A percentile compares a stretch with the other conserved stretches of the same genome.
Evolutionary conservation across 2,329 filamentous ascomycete species (phyloP).

Genomic region (Aspergillus spinulosporus): DNA sequence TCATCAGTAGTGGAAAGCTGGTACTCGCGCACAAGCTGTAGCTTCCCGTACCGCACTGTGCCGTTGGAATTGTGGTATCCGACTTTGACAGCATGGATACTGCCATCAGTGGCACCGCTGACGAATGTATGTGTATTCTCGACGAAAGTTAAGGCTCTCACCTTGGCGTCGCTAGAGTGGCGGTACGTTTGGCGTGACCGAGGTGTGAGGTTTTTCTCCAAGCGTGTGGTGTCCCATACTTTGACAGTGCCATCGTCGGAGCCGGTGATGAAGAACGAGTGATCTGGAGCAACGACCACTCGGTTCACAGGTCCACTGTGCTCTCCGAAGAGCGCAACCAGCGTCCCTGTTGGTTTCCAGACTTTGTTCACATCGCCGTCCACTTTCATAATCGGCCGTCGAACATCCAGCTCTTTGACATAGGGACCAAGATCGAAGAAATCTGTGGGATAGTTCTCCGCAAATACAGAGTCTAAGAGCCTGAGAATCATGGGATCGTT

Average conservation of each 20-base stretch:
- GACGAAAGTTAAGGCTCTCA: slow-evolving; percentile 84
- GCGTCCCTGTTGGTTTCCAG: slow-evolving; percentile 80
- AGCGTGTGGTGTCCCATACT: slow-evolving; percentile 85
- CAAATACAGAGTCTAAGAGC: slow-evolving; percentile 80
- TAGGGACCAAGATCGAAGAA: slow-evolving; percentile 72
- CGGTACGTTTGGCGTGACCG: slow-evolving; percentile 82
- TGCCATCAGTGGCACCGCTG: slow-evolving; percentile 86
- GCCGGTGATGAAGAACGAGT: slow-evolving; percentile 90
- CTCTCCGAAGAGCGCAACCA: slow-evolving; percentile 87
- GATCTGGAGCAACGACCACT: slow-evolving; percentile 80
- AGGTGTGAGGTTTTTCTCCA: slow-evolving; percentile 89
- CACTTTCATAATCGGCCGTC: slow-evolving; percentile 55
- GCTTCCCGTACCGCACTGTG: slow-evolving; percentile 72
- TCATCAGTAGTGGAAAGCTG: slow-evolving; percentile 55
- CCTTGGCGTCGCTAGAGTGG: slow-evolving; percentile 68
- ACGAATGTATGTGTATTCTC: slow-evolving; percentile 93
- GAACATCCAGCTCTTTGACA: slow-evolving; percentile 65
- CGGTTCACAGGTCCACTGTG: slow-evolving; percentile 81
- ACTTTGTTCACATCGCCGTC: slow-evolving; percentile 59
- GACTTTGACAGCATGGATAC: slow-evolving; percentile 85
- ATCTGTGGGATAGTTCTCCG: slow-evolving; percentile 62
- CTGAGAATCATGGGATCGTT: slow-evolving; percentile 65
- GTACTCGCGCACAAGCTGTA: slow-evolving; percentile 75
- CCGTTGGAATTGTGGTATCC: slow-evolving; percentile 61
- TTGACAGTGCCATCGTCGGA: slow-evolving; percentile 89